These are phyloP conservation scores for Elsinoe batatas DNA, from an alignment of 2,329 filamentous ascomycete species.

Conservation along the genomic window DNA sequence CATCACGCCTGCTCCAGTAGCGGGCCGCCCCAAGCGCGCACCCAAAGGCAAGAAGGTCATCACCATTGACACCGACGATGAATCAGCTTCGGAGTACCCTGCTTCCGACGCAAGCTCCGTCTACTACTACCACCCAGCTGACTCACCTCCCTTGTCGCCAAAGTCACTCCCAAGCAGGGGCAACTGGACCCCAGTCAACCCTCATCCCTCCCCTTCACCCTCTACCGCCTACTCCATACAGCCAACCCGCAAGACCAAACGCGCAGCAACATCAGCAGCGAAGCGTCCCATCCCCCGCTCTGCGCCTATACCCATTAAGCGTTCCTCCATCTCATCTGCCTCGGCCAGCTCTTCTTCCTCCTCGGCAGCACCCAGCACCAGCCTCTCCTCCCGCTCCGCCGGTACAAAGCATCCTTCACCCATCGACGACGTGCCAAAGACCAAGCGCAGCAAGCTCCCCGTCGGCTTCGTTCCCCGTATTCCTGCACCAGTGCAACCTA, in stretches of 20 bases:
- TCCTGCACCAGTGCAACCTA: not conserved
- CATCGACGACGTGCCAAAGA: not conserved
- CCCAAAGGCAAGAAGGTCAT: not conserved
- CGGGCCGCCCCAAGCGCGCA: conserved; percentile 12
- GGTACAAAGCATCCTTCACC: not conserved
- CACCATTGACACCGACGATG: not conserved
- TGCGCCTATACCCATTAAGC: not conserved
- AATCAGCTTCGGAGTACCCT: not conserved
- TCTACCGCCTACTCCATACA: not conserved
- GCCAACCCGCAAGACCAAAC: not conserved
- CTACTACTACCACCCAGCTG: not conserved
- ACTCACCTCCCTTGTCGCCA: conserved; percentile 2
- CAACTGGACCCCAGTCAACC: conserved; percentile 1
- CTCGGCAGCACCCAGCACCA: not conserved
- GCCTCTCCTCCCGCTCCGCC: not conserved
- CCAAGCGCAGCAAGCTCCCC: not conserved
- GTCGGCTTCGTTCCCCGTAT: not conserved
- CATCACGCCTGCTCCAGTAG: not conserved
- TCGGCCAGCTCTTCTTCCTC: not conserved
- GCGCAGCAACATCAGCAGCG: not conserved
- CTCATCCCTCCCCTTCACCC: not conserved
- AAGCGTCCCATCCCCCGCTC: not conserved
- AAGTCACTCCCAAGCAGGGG: not conserved
- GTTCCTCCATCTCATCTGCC: not conserved
- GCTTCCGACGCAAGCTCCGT: not conserved